Base-by-base conservation (phyloP, 352 stramenopile species). In the Globisporangium megalacanthum region DNA sequence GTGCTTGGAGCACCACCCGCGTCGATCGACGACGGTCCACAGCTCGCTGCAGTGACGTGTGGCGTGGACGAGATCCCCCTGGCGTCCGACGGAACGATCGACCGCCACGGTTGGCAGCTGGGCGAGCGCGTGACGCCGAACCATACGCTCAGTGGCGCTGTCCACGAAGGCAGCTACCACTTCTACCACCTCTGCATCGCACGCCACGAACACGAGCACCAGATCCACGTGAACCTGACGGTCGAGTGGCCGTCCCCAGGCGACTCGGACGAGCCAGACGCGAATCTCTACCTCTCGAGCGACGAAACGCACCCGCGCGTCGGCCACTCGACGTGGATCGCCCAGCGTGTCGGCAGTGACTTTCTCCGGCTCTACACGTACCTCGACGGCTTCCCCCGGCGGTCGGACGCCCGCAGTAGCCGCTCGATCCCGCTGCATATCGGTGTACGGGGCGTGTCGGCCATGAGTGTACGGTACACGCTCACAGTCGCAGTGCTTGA, bases 111-210 rank as follows among this genome's bases (percentile, higher is more conserved):
- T 10, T 44, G 86, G 13, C 56, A 72, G n/a, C 52, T 77, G 8
- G 81, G 81, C 55, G 73, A 79, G 51, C 77, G 68, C 5, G 70
- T 94, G 17, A 37, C 64, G 22, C 68, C 83, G 44, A 87, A 91
- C 52, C 73, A 72, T 60, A 87, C 79, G 19, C 78, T 92, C 42
- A 88, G 84, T 55, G 79, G 74, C 19, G 72, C 68, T 4, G 77
- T 94, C 31, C 37, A 52, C 4, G 52, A 65, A 14, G 77, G 84
- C 29, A 65, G 65, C 35, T 88, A 85, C 55, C 71, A 75, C 35
- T 94, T 81, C 49, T 92, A 86, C 59, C 81, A 94, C 45, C 33
- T 91, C 10, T 93, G 79, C 56, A 76, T 94, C 36, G 49, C 74
- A 48, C 79, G 83, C 20, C 83, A 94, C 55, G 70, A 87, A 29